phyloP scores from a whole-genome alignment of 2,329 filamentous ascomycete species.

The Blastomyces emzantsi region DNA sequence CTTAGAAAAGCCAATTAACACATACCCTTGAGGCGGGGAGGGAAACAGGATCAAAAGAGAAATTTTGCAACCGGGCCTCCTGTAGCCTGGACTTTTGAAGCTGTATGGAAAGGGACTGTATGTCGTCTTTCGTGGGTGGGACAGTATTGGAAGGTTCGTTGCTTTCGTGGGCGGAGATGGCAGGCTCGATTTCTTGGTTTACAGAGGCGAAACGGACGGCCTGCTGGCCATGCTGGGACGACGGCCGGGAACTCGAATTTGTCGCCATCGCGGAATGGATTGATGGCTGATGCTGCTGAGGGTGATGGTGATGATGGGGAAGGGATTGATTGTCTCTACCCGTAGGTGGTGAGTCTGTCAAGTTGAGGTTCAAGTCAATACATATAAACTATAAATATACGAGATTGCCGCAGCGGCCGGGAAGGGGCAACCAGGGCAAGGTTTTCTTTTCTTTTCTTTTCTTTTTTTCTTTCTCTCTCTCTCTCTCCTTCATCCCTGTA shows the following conservation, averaged over 20 bases:
- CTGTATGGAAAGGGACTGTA: conserved; percentile 61
- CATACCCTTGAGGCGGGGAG: conserved; percentile 51
- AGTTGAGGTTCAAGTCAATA: not conserved
- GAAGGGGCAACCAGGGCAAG: not conserved
- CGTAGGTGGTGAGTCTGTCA: not conserved
- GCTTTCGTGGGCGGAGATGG: conserved; percentile 26
- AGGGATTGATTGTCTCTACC: not conserved
- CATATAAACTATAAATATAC: not conserved
- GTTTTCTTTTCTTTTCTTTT: not conserved
- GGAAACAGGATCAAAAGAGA: conserved; percentile 83
- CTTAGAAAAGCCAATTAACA: conserved; percentile 13
- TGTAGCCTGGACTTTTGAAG: conserved; percentile 69
- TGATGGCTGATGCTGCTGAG: conserved; percentile 10
- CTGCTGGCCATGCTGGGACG: conserved; percentile 27
- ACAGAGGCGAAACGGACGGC: conserved; percentile 64
- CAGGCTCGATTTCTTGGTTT: conserved; percentile 59
- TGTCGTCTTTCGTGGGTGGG: conserved; percentile 48
- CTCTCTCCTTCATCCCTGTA: not conserved
- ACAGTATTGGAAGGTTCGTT: conserved; percentile 4
- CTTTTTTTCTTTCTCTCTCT: not conserved
- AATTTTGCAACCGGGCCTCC: conserved; percentile 73
- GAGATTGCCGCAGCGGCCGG: not conserved
- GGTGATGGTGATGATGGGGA: not conserved
- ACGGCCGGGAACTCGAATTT: conserved; percentile 17
- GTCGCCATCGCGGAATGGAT: conserved; percentile 22